These are phyloP conservation scores for Gastrodia elata DNA, from an alignment of 106 monocot species.

Conservation along the genomic window DNA sequence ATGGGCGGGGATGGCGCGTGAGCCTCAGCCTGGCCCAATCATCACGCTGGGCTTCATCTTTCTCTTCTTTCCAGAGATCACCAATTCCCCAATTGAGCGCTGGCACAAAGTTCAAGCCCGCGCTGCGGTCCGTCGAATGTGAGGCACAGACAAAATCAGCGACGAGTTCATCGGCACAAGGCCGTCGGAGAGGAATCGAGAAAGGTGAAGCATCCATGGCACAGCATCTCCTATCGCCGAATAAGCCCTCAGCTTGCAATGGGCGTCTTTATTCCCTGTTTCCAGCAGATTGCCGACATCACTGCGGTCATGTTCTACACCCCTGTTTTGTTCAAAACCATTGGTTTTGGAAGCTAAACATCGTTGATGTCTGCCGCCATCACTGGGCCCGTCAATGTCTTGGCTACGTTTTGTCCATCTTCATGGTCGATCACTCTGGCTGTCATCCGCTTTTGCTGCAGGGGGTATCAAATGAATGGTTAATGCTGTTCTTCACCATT, in stretches of 20 bases:
- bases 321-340: constrained; percentile 73
- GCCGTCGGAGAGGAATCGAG: constrained; percentile 15
- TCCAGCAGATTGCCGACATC: constrained; percentile 84
- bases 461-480: too few relatives aligned
- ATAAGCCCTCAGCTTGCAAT: constrained; percentile 47
- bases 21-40: not conserved
- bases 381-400: constrained; percentile 54
- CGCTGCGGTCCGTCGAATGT: constrained; percentile 10
- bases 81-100: constrained; percentile 13
- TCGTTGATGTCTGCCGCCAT: constrained; percentile 62
- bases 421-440: constrained; percentile 43
- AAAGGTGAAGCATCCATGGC: constrained; percentile 36
- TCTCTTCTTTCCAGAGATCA: constrained; percentile 7
- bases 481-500: too few relatives aligned
- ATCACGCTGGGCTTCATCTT: constrained; percentile 3
- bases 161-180: constrained; percentile 7
- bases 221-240: constrained; percentile 28
- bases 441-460: constrained; percentile 47
- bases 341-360: constrained; percentile 51
- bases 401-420: constrained; percentile 52
- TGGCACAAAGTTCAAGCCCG: not conserved
- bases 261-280: constrained; percentile 55
- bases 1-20: not conserved
- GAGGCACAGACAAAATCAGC: constrained; percentile 16
- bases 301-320: constrained; percentile 87